These are phyloP conservation scores for Quercus cerris DNA, from an alignment of 306 rosid species.

Conservation along the genomic window DNA sequence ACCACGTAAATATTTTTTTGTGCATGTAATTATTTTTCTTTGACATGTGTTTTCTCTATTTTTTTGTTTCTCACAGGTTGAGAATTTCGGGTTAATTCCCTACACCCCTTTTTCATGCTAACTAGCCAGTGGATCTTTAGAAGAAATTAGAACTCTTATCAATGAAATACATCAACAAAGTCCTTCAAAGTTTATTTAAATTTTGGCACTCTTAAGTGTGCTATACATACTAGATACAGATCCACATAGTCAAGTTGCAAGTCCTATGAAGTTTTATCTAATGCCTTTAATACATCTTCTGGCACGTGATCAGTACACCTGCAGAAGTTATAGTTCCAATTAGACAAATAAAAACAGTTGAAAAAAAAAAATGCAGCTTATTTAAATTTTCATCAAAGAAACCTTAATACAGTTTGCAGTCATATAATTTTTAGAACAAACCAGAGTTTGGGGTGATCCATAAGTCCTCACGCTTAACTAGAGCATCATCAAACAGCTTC, in stretches of 20 bases:
- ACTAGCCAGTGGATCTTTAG: background rate
- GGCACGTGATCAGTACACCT: background rate
- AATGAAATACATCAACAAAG: background rate
- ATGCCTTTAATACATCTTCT: background rate
- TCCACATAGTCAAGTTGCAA: background rate
- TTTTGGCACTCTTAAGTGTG: background rate
- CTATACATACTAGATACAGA: background rate
- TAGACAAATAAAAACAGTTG: background rate
- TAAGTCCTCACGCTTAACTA: too few relatives aligned
- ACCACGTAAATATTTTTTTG: too few relatives aligned
- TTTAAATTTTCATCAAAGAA: background rate
- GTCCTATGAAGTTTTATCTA: background rate
- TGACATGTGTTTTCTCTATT: too few relatives aligned
- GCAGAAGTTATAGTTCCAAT: background rate
- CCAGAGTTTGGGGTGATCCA: too few relatives aligned
- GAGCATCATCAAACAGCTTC: too few relatives aligned
- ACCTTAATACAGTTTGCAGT: background rate
- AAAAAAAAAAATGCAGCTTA: background rate
- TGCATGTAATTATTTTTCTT: too few relatives aligned
- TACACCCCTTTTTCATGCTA: background rate
- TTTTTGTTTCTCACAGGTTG: background rate
- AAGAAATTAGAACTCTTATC: background rate
- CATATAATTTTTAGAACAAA: background rate
- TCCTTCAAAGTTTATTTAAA: background rate
- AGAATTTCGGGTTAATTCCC: slow-evolving; percentile 32